Conservation (phyloP, 202 grass and related monocot species). For the Alloteropsis angusta region DNA sequence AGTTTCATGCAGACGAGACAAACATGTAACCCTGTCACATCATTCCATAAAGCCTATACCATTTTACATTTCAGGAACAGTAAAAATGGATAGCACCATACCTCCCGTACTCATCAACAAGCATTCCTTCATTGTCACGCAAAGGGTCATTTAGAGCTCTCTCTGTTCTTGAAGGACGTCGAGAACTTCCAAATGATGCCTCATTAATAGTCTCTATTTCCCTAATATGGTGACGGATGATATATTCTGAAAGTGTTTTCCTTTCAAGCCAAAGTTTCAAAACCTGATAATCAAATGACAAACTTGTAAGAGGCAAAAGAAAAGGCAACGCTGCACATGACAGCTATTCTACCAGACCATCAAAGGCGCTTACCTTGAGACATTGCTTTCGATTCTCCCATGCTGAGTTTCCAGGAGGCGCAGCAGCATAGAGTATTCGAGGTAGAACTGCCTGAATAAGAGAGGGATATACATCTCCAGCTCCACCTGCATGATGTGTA, state of each 20-base stretch:
- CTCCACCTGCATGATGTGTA: conserved; percentile 52
- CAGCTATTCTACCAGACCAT: conserved; percentile 18
- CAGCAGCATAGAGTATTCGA: conserved; percentile 67
- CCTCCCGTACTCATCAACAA: conserved; percentile 98
- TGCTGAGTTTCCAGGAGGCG: conserved; percentile 84
- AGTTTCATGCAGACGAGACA: not conserved
- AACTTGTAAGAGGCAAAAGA: conserved; percentile 12
- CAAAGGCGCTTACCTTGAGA: conserved; percentile 59
- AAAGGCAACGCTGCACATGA: conserved; percentile 8
- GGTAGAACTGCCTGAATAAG: conserved; percentile 75
- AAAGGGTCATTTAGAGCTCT: conserved; percentile 88
- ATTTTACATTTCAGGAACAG: not conserved
- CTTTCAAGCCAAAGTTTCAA: conserved; percentile 94
- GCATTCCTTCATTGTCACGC: conserved; percentile 88
- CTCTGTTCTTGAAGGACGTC: conserved; percentile 62
- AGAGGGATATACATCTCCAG: conserved; percentile 67
- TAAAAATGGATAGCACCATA: not conserved
- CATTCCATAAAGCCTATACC: not conserved
- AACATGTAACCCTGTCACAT: not conserved
- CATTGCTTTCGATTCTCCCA: conserved; percentile 93
- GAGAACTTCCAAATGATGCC: conserved; percentile 71
- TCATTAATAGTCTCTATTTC: conserved; percentile 79
- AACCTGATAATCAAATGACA: conserved; percentile 54
- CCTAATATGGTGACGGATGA: conserved; percentile 75
- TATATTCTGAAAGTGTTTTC: conserved; percentile 82